Percentiles rank a stretch among this genome's conserved stretches.
Conservation (phyloP, 2,329 filamentous ascomycete genomes). For the Verticillium albo-atrum region DNA sequence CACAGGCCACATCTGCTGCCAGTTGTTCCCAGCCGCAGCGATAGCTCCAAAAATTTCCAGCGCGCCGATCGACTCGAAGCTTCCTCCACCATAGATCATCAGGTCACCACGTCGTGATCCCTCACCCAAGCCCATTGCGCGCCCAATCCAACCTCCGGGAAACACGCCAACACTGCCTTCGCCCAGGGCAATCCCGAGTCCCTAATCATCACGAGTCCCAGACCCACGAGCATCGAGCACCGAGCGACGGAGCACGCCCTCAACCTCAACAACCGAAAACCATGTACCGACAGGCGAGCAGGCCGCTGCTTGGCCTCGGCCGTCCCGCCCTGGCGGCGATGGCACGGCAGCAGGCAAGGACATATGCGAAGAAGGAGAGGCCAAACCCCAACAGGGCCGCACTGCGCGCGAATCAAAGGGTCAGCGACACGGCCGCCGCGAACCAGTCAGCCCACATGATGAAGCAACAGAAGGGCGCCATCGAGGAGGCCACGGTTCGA, state of each 20-base stretch:
- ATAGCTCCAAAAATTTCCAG: neutral
- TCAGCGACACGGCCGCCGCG: neutral
- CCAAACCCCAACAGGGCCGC: neutral
- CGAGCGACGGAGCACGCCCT: neutral
- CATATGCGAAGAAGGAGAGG: neutral
- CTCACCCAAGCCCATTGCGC: neutral
- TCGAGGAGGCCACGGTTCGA: neutral
- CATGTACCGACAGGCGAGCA: conserved; percentile 8
- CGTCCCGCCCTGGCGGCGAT: neutral
- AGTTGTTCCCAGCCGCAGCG: neutral
- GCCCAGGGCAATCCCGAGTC: neutral
- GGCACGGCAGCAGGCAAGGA: neutral
- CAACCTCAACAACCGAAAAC: neutral
- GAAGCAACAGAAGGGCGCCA: neutral
- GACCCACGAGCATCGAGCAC: neutral
- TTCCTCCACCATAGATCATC: neutral
- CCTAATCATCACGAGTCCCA: neutral
- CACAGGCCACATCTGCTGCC: neutral
- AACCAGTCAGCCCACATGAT: neutral
- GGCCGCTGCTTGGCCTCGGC: conserved; percentile 7
- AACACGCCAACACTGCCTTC: neutral
- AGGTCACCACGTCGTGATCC: neutral
- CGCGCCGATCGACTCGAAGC: neutral
- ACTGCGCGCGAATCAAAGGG: neutral
- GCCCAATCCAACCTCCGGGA: neutral